These are phyloP conservation scores for Penicillium turbatum DNA, from an alignment of 495 filamentous ascomycete genomes.

Conservation along the genomic window DNA sequence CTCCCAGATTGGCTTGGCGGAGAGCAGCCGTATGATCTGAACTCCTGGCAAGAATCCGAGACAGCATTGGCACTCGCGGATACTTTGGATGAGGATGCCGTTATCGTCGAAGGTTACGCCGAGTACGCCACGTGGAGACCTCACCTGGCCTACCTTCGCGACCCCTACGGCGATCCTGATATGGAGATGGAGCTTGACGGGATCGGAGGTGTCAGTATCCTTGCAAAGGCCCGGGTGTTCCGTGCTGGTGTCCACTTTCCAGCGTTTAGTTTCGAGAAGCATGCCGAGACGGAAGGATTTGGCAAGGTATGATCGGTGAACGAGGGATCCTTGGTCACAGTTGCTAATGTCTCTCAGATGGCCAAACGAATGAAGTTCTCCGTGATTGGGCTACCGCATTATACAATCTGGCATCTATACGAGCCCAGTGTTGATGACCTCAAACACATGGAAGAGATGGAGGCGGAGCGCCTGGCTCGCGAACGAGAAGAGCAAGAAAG, in stretches of 20 bases:
- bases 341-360: constrained; percentile 64
- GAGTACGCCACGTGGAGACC: constrained; percentile 99
- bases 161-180: constrained; percentile 96
- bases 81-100: constrained; percentile 94
- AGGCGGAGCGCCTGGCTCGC: constrained; percentile 65
- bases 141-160: constrained; percentile 93
- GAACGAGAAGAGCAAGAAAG: constrained; percentile 72
- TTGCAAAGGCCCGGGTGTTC: constrained; percentile 95
- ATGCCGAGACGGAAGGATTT: constrained; percentile 97
- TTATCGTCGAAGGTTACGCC: constrained; percentile 98
- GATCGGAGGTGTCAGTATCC: constrained; percentile 93
- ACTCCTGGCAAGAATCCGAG: constrained; percentile 99
- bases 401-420: constrained; percentile 99
- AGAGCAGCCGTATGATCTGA: constrained; percentile 97
- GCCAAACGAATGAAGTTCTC: constrained; percentile 92
- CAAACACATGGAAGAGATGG: constrained; percentile 97
- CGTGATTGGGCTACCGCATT: constrained; percentile 95
- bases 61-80: constrained; percentile 92
- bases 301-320: constrained; percentile 68
- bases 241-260: constrained; percentile 94
- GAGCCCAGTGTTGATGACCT: constrained; percentile 97
- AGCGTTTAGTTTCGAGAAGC: constrained; percentile 97
- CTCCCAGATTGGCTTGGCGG: constrained; percentile 98
- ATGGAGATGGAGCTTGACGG: constrained; percentile 99
- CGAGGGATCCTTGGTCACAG: background rate